Evolutionary conservation across 1,284 basidiomycete genomes (phyloP), one percentile per base, ranked within the genome.

Genomic region (Ganoderma leucocontextum): DNA sequence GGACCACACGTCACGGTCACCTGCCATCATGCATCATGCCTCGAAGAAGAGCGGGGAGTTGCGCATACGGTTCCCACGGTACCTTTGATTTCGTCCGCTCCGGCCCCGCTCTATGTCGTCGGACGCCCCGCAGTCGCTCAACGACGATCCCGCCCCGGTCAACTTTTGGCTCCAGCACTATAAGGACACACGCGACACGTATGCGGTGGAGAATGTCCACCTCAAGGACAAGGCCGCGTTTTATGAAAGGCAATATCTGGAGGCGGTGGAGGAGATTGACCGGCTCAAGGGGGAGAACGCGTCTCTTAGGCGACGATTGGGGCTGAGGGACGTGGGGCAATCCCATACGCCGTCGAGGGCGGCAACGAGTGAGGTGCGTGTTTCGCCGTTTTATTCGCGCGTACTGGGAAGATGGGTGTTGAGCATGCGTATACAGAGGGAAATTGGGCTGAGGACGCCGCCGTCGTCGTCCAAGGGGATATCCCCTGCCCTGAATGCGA

Each of bases 371-470:
- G 62, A 52, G 13, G 53, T 15, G 53, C 42, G 33, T 33, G 33
- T 60, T 42, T 19, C 2, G 12, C 10, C 7, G 38, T 12, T 19
- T 41, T 10, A 25, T 42, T 38, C 25, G 39, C 22, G 39, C 9
- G 25, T n/a, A 19, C 17, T 9, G 25, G 52, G 29, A 17, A 6
- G 13, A 33, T 33, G 13, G 52, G 52, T 3, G 52, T 55, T 55
- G 29, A 55, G 13, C 29, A 9, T 35, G 7, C 22, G 7, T 35
- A 3, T 17, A 35, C 17, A 55, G 52, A 15, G 44, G 15, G 53
- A 9, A 2, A 64, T 47, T 39, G 63, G 63, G 12, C n/a, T 64
- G 19, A 60, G 47, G 19, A 64, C 63, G 35, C 63, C 63, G 17
- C 63, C 63, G 29, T n/a, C 42, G 12, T 64, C 63, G 19, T 10